Conservation (phyloP, 108 stramenopile genomes). For the Nitzschia sp. region DNA sequence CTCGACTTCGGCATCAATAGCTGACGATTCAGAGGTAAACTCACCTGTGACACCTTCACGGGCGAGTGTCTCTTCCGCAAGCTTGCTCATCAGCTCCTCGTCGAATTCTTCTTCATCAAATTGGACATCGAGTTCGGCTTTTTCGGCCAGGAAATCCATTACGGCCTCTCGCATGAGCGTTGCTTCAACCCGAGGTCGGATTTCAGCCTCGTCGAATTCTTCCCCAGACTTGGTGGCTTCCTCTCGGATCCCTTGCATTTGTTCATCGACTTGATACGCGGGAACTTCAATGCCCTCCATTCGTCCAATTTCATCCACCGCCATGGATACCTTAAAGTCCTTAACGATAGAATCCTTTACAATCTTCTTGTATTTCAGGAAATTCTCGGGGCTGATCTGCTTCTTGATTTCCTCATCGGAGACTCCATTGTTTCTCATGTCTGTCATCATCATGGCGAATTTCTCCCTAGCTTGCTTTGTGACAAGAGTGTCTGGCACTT, state of each 20-base stretch:
- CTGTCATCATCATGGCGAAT: conserved; percentile 95
- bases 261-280: conserved; percentile 84
- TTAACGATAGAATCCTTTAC: conserved; percentile 67
- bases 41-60: conserved; percentile 57
- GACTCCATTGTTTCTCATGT: conserved; percentile 88
- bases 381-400: conserved; percentile 91
- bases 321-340: conserved; percentile 88
- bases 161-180: conserved; percentile 80
- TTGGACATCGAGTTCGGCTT: conserved; percentile 72
- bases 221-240: conserved; percentile 63
- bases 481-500: conserved; percentile 90
- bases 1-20: conserved; percentile 21
- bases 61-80: conserved; percentile 73
- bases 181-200: conserved; percentile 74
- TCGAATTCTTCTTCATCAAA: conserved; percentile 73
- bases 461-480: conserved; percentile 93
- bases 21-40: conserved; percentile 16
- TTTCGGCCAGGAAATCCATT: conserved; percentile 81
- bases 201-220: conserved; percentile 71
- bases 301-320: conserved; percentile 82
- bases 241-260: conserved; percentile 73
- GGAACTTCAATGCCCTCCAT: conserved; percentile 80
- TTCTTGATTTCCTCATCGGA: conserved; percentile 90
- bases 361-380: conserved; percentile 93
- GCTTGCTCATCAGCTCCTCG: conserved; percentile 72